Percentiles rank a stretch among this genome's conserved stretches.
Conservation (phyloP, 495 filamentous ascomycete species). For the Saxophila tyrrhenica region DNA sequence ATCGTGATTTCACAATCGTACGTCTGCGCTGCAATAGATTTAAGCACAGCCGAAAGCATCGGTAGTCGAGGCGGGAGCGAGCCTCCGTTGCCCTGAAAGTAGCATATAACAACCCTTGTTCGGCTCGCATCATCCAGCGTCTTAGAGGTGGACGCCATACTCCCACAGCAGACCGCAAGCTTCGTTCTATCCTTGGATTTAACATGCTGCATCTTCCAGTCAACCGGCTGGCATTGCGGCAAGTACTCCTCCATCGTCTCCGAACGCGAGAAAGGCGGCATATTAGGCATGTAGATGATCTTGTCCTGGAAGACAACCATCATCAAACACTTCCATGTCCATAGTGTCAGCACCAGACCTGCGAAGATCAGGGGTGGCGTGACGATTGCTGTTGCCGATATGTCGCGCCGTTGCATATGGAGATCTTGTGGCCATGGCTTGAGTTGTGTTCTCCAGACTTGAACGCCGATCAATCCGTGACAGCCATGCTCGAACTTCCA, state of each 20-base stretch:
- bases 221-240: conserved; percentile 43
- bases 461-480: too few relatives aligned
- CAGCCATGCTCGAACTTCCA: too few relatives aligned
- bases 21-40: conserved; percentile 9
- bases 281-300: conserved; percentile 68
- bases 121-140: too few relatives aligned
- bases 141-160: too few relatives aligned
- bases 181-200: conserved; percentile 48
- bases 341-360: conserved; percentile 54
- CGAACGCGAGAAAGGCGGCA: conserved; percentile 48
- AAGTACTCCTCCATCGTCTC: conserved; percentile 54
- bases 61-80: conserved; percentile 61
- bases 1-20: conserved; percentile 38
- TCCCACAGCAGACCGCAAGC: conserved; percentile 47
- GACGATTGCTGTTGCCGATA: too few relatives aligned
- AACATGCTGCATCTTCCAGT: conserved; percentile 50
- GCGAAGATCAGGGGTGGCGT: conserved; percentile 55
- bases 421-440: too few relatives aligned
- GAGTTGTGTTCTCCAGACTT: too few relatives aligned
- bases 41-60: conserved; percentile 44
- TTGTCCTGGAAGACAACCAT: conserved; percentile 72
- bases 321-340: conserved; percentile 73
- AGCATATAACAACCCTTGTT: conserved; percentile 9
- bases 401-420: too few relatives aligned
- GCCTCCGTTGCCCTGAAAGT: conserved; percentile 44